phyloP scores from a whole-genome alignment of 768 basidiomycete species.

The Pulveroboletus sp. region DNA sequence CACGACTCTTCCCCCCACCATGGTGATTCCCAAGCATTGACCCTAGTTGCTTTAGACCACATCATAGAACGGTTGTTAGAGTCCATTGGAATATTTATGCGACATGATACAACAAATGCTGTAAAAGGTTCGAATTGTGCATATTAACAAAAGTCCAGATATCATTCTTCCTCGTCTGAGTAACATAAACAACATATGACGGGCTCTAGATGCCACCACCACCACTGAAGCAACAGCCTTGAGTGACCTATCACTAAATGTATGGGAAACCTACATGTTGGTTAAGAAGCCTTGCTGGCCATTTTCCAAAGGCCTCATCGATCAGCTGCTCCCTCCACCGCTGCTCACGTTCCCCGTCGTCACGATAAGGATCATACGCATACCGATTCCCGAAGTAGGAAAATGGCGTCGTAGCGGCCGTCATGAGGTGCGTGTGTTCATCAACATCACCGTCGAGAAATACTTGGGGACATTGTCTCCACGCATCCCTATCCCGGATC shows the following conservation, averaged over 20 bases:
- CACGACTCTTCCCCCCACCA: constrained; percentile 88
- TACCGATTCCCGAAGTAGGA: constrained; percentile 21
- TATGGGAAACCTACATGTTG: constrained; percentile 49
- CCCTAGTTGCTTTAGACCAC: not conserved
- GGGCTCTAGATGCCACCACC: constrained; percentile 76
- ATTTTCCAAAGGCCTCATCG: constrained; percentile 58
- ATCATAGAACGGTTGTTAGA: not conserved
- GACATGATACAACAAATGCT: constrained; percentile 7
- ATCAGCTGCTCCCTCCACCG: constrained; percentile 43
- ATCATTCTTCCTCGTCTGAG: constrained; percentile 49
- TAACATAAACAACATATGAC: constrained; percentile 61
- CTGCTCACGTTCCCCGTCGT: constrained; percentile 32
- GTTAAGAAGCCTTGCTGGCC: constrained; percentile 71
- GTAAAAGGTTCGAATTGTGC: not conserved
- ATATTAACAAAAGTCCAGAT: not conserved
- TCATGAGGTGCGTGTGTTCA: constrained; percentile 42
- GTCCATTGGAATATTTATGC: not conserved
- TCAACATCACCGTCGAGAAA: constrained; percentile 15
- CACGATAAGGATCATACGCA: constrained; percentile 14
- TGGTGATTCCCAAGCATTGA: constrained; percentile 62
- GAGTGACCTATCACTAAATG: not conserved
- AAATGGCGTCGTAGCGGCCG: constrained; percentile 20
- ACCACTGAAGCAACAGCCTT: constrained; percentile 56
- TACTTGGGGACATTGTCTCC: constrained; percentile 1
- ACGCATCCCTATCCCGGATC: not conserved